Conservation (phyloP, 2,329 filamentous ascomycete genomes). For the Lecanicillium sp. region DNA sequence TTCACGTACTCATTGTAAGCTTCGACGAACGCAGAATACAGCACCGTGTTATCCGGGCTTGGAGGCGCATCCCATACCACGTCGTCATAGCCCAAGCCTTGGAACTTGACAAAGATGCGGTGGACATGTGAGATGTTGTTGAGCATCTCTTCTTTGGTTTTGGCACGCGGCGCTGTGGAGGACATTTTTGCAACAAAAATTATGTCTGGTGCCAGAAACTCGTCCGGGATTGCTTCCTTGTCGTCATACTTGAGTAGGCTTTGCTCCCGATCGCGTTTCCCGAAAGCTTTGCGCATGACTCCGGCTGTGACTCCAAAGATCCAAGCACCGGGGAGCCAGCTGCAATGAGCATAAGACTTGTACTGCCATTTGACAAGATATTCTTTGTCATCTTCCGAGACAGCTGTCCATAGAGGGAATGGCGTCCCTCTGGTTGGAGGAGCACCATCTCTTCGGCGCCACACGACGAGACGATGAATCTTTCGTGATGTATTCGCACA, state of each 20-base stretch:
- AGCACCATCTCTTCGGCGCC: constrained; percentile 56
- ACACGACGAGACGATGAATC: constrained; percentile 75
- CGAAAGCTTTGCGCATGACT: constrained; percentile 67
- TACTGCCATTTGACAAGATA: constrained; percentile 87
- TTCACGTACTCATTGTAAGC: constrained; percentile 84
- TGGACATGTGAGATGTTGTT: constrained; percentile 66
- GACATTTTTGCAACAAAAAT: constrained; percentile 69
- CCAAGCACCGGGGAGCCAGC: constrained; percentile 89
- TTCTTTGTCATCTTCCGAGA: constrained; percentile 63
- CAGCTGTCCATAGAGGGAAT: constrained; percentile 38
- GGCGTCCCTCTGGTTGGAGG: neutral
- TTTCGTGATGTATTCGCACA: constrained; percentile 62
- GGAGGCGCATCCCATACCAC: constrained; percentile 85
- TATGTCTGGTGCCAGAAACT: constrained; percentile 80
- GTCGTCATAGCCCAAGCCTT: constrained; percentile 86
- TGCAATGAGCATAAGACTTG: constrained; percentile 73
- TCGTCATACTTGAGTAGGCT: constrained; percentile 58
- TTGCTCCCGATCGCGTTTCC: constrained; percentile 58
- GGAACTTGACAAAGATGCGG: constrained; percentile 80
- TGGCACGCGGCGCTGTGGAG: constrained; percentile 39
- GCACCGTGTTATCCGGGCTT: constrained; percentile 51
- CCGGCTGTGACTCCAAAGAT: constrained; percentile 63
- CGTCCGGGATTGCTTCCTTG: constrained; percentile 79
- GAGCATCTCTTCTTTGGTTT: constrained; percentile 63
- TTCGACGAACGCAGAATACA: constrained; percentile 72